Evolutionary conservation across 2,329 filamentous ascomycete species (phyloP).

Genomic region (Anthostomella pinea): DNA sequence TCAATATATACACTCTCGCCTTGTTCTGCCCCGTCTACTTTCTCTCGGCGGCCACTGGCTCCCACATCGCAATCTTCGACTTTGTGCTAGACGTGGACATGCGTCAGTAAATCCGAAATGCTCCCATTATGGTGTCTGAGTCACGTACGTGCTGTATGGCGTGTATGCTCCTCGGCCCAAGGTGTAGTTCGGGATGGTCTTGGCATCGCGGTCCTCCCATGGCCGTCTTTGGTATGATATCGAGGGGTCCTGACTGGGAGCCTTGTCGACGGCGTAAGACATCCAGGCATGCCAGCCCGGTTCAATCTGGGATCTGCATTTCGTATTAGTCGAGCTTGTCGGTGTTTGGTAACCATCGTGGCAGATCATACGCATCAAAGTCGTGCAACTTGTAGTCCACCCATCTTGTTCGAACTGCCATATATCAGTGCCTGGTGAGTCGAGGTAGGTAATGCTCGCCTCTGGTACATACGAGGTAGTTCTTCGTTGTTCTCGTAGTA

Average conservation of each 20-base stretch:
- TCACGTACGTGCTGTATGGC: constrained; percentile 88
- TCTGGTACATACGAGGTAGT: constrained; percentile 68
- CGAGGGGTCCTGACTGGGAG: constrained; percentile 73
- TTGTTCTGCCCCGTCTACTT: no score
- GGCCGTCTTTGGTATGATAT: constrained; percentile 62
- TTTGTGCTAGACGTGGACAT: constrained; percentile 44
- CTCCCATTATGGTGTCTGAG: constrained; percentile 4
- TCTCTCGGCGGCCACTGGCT: constrained; percentile 38
- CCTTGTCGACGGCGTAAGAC: constrained; percentile 85
- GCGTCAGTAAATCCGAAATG: constrained; percentile 20
- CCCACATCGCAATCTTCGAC: constrained; percentile 53
- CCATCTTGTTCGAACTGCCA: constrained; percentile 87
- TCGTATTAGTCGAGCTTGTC: constrained; percentile 10
- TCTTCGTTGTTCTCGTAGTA: constrained; percentile 96
- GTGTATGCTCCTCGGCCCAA: constrained; percentile 77
- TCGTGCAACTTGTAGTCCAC: constrained; percentile 93
- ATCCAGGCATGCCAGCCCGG: constrained; percentile 99
- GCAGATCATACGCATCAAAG: constrained; percentile 63
- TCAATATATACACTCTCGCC: no score
- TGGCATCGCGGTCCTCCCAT: constrained; percentile 71
- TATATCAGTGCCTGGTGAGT: constrained; percentile 8
- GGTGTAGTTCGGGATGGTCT: constrained; percentile 73
- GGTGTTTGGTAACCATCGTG: not conserved
- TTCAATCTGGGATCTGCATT: constrained; percentile 72
- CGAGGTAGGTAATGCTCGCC: not conserved